phyloP scores from a whole-genome alignment of 768 basidiomycete species.

The Albatrellus ellisii region DNA sequence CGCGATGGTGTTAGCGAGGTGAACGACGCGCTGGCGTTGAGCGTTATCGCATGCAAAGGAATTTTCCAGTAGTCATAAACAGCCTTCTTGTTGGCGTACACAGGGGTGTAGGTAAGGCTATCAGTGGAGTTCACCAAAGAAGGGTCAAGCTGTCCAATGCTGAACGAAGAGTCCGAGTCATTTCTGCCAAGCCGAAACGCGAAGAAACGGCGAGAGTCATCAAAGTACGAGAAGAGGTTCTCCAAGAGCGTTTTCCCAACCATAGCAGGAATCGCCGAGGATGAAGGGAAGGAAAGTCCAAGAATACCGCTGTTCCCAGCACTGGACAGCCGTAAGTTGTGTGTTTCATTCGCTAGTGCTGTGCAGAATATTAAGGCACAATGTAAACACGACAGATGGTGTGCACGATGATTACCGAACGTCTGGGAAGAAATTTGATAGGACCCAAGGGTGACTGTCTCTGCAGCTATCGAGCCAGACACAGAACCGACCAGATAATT shows the following conservation, averaged over 20 bases:
- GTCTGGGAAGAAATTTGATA: constrained; percentile 34
- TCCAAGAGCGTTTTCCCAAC: constrained; percentile 32
- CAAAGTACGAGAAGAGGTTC: constrained; percentile 32
- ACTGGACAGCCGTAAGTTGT: constrained; percentile 28
- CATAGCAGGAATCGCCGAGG: constrained; percentile 31
- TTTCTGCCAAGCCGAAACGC: constrained; percentile 35
- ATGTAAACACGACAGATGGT: neutral
- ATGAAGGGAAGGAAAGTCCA: constrained; percentile 37
- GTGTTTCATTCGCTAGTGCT: constrained; percentile 34
- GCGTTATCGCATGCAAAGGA: constrained; percentile 29
- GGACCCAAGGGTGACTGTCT: constrained; percentile 31
- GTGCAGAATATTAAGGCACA: neutral
- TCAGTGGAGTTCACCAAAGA: constrained; percentile 19
- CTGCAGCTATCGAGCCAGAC: constrained; percentile 31
- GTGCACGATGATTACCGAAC: constrained; percentile 24
- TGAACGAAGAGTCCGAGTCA: constrained; percentile 30
- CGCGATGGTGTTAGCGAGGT: constrained; percentile 29
- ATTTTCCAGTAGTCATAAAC: constrained; percentile 48
- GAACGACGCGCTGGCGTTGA: constrained; percentile 27
- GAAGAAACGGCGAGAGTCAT: constrained; percentile 31
- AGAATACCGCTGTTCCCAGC: constrained; percentile 42
- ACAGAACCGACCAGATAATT: constrained; percentile 38
- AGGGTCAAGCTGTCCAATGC: constrained; percentile 36
- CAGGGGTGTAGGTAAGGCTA: constrained; percentile 25
- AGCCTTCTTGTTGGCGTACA: constrained; percentile 21